Evolutionary conservation across 2,329 filamentous ascomycete genomes (phyloP).

Genomic region (Ramularia endophylla): DNA sequence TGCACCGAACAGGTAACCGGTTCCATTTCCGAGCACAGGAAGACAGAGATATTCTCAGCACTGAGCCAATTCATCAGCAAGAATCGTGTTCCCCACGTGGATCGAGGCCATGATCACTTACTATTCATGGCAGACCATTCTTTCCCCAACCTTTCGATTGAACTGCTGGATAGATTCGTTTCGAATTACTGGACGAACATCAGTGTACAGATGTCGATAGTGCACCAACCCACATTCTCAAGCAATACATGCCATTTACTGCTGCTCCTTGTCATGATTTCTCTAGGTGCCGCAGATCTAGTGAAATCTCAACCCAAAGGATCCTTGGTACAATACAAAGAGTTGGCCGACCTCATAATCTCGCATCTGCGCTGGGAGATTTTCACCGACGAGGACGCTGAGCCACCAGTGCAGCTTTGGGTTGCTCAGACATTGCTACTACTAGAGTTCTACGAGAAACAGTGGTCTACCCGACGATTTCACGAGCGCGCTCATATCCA

Average conservation of each 20-base stretch:
- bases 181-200: conserved; percentile 89
- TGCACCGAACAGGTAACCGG: too few species aligned
- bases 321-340: conserved; percentile 65
- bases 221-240: conserved; percentile 87
- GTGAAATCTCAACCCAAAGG: conserved; percentile 71
- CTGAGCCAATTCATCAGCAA: conserved; percentile 9
- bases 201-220: conserved; percentile 81
- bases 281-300: conserved; percentile 78
- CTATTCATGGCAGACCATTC: conserved; percentile 10
- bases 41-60: conserved; percentile 4
- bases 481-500: conserved; percentile 94
- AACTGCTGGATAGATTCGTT: conserved; percentile 92
- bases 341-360: conserved; percentile 79
- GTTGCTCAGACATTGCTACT: conserved; percentile 83
- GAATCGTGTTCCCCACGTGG: conserved; percentile 6
- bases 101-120: conserved; percentile 5
- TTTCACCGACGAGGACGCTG: conserved; percentile 80
- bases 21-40: conserved; percentile 8
- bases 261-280: conserved; percentile 78
- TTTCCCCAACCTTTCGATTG: conserved; percentile 60
- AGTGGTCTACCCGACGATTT: conserved; percentile 83
- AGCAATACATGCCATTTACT: conserved; percentile 76
- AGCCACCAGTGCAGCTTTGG: conserved; percentile 87
- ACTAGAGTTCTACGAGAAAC: conserved; percentile 89
- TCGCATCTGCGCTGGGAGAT: conserved; percentile 91